Evolutionary conservation across 176 grass and related monocot species (phyloP), one percentile per base, ranked within the genome.

Genomic region (Olyra latifolia): DNA sequence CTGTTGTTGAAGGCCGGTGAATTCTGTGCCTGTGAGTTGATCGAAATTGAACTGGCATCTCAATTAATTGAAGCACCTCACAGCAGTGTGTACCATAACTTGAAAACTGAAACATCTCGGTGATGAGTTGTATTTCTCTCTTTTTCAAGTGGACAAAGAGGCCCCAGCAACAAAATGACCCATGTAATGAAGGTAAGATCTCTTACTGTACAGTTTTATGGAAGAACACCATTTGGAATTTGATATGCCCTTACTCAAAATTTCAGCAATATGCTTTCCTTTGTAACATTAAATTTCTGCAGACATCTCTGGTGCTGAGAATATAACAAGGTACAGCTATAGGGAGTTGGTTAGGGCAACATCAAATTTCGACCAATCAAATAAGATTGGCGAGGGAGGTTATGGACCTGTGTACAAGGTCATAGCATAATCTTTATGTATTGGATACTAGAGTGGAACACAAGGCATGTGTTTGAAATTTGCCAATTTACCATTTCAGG

Each of bases 371-470:
- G 71, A 83, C 61, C 73, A 72, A 17, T 13, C 80, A 58, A 71
- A 91, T 80, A 94, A 94, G 79, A 89, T 94, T 64, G 92, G 92
- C 8, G 87, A 91, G 90, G 92, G 92, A 14, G 92, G 92, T 71
- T 94, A 87, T 61, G 92, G 92, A 15, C 79, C 80, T 78, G 92
- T 94, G 4, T 94, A 85, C 74, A 94, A 87, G 92, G 92, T 94
- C 87, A 66, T 56, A 49, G 10, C 66, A 28, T 24, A 83, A 19
- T 27, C 48, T 49, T 57, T 55, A 43, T 68, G 35, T 39, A 63
- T 45, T n/a, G 28, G 23, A 60, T 80, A 12, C 60, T 22, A 24
- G 10, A 82, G 50, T 47, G n/a, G 67, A 49, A 30, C 45, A 67
- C 38, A 40, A 27, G 63, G 59, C 56, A 65, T 67, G 24, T 68